phyloP scores from a whole-genome alignment of 345 rosid species.

The Nephelium lappaceum region DNA sequence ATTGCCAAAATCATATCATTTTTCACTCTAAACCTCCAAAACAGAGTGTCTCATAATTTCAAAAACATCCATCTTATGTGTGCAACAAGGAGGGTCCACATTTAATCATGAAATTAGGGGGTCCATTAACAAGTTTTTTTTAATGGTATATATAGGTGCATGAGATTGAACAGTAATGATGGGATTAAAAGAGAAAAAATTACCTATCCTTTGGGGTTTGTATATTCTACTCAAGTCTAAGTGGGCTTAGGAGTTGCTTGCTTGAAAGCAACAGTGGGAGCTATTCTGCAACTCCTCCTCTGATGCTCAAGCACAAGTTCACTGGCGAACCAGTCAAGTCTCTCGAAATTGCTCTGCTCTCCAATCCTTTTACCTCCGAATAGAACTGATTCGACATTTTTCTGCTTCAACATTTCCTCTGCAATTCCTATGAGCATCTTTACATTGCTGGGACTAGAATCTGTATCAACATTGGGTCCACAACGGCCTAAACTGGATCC shows the following conservation, averaged over 20 bases:
- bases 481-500: slow-evolving; percentile 75
- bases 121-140: slow-evolving; percentile 29
- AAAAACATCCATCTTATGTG: not conserved
- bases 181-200: slow-evolving; percentile 15
- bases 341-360: slow-evolving; percentile 77
- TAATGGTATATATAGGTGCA: slow-evolving; percentile 10
- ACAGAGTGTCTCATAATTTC: not conserved
- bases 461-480: slow-evolving; percentile 67
- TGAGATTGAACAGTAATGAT: not conserved
- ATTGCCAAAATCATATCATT: not conserved
- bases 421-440: slow-evolving; percentile 69
- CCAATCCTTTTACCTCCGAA: slow-evolving; percentile 84
- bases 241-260: slow-evolving; percentile 53
- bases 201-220: slow-evolving; percentile 37
- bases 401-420: slow-evolving; percentile 95
- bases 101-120: slow-evolving; percentile 27
- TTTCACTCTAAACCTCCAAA: not conserved
- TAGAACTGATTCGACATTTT: slow-evolving; percentile 89
- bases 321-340: slow-evolving; percentile 83
- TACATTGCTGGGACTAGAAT: slow-evolving; percentile 70
- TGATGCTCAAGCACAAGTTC: slow-evolving; percentile 91
- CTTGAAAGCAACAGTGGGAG: slow-evolving; percentile 98
- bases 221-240: slow-evolving; percentile 28
- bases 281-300: slow-evolving; percentile 88
- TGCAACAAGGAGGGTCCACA: slow-evolving; percentile 15